Evolutionary conservation across 148 eudicot species (phyloP), one percentile per base, ranked within the genome.

Genomic region (Camellia sinensis): DNA sequence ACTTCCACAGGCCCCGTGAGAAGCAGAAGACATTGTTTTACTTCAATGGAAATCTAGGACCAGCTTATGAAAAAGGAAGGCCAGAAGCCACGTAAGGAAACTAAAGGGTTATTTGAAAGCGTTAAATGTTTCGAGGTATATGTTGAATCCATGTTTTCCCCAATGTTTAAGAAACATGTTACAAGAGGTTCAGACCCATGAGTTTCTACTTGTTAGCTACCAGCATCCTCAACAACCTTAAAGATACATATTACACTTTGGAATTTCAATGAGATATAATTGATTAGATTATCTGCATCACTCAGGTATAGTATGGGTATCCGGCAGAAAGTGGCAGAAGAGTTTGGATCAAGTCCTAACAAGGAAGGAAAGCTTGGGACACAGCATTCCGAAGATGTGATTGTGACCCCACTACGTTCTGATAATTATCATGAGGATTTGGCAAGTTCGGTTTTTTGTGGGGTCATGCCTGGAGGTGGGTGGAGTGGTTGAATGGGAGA

Each of bases 401-500:
- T 93, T 61, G 99, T 93, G 75, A 93, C 95, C n/a, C 88, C 95
- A 41, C 43, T 87, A 76, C 98, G 94, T 74, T 81, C 97, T 62
- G 87, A 86, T 8, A 83, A 84, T 80, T 96, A 96, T 80, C 84
- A 88, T 15, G 90, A 85, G 62, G 92, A 83, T 80, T 78, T 96
- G 78, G 97, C 98, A 21, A 90, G 84, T 83, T 93, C 99, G 21
- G 74, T 89, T 77, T 96, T 96, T 81, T 96, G 99, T 83, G 99
- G 99, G 60, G 99, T 91, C 70, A 82, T 96, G 82, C 99, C 99
- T 21, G 99, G 99, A 75, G 99, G 93, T 83, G 99, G 99, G 61
- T 96, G 99, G 99, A 96, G 99, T 77, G 99, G 99, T 83, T 90
- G 99, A 80, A 93, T 96, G 97, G 99, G 93, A 85, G 99, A 96